Evolutionary conservation across 2,329 filamentous ascomycete species (phyloP).

Genomic region (Beauveria sp.): DNA sequence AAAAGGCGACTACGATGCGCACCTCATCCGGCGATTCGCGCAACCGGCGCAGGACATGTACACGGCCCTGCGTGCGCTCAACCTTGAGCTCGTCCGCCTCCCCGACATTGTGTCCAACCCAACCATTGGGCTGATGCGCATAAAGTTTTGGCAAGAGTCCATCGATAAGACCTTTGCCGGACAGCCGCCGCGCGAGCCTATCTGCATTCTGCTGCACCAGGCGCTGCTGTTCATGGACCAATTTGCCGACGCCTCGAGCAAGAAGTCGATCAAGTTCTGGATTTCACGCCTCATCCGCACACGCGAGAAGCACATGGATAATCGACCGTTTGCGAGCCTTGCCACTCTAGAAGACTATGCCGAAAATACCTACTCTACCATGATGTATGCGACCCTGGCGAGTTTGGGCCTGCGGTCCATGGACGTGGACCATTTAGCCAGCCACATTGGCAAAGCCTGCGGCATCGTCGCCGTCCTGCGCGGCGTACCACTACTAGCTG

Average conservation of each 20-base stretch:
- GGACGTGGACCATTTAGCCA: slow-evolving; percentile 85
- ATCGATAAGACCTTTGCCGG: slow-evolving; percentile 71
- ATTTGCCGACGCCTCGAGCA: slow-evolving; percentile 30
- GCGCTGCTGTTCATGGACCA: slow-evolving; percentile 56
- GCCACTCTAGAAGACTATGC: slow-evolving; percentile 76
- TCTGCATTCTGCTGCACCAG: slow-evolving; percentile 73
- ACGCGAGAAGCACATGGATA: slow-evolving; percentile 74
- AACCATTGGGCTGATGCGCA: slow-evolving; percentile 79
- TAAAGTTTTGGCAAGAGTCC: slow-evolving; percentile 92
- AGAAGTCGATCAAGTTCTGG: slow-evolving; percentile 60
- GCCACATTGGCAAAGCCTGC: slow-evolving; percentile 88
- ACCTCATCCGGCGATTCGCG: slow-evolving; percentile 76
- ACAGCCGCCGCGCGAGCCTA: slow-evolving; percentile 79
- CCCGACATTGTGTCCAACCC: slow-evolving; percentile 84
- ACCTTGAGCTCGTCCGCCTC: slow-evolving; percentile 83
- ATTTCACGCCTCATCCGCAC: slow-evolving; percentile 70
- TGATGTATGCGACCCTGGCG: slow-evolving; percentile 82
- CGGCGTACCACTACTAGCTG: slow-evolving; percentile 81
- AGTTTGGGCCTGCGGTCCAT: slow-evolving; percentile 72
- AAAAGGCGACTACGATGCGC: slow-evolving; percentile 82
- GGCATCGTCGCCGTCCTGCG: slow-evolving; percentile 83
- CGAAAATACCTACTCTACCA: slow-evolving; percentile 88
- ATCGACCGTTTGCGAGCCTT: slow-evolving; percentile 70
- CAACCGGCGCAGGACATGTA: slow-evolving; percentile 70
- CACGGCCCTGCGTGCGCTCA: slow-evolving; percentile 83